A percentile compares a stretch with the other conserved stretches of the same genome.
Conservation (phyloP, 805 yeast genomes). For the Candida pini region DNA sequence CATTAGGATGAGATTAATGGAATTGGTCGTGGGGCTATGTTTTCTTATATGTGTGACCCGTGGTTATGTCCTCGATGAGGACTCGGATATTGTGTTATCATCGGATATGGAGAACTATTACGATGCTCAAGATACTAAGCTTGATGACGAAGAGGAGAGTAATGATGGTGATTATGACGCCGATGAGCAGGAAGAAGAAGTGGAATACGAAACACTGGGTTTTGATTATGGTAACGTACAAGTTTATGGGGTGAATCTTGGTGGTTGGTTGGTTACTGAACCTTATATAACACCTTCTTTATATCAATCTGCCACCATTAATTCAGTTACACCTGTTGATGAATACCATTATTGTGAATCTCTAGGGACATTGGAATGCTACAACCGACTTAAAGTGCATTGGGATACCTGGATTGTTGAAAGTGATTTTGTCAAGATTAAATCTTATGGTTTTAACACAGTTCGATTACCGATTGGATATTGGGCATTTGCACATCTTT, state of each 20-base stretch:
- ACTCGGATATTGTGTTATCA: no score
- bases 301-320: conserved; percentile 31
- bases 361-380: conserved; percentile 45
- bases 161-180: no score
- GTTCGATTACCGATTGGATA: conserved; percentile 79
- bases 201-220: no score
- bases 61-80: no score
- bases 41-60: no score
- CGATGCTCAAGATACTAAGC: no score
- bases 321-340: conserved; percentile 46
- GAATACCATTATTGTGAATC: conserved; percentile 49
- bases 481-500: conserved; percentile 60
- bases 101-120: no score
- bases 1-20: no score
- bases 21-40: no score
- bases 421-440: conserved; percentile 48
- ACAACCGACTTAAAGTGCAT: conserved; percentile 39
- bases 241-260: conserved; percentile 47
- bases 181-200: no score
- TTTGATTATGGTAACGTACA: conserved; percentile 22
- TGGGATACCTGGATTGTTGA: conserved; percentile 58
- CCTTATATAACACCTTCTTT: conserved; percentile 67
- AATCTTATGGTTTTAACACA: conserved; percentile 51
- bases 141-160: no score
- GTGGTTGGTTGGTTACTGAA: conserved; percentile 71